phyloP scores from a whole-genome alignment of 208 protist genomes.

The Trypanosoma congolense region DNA sequence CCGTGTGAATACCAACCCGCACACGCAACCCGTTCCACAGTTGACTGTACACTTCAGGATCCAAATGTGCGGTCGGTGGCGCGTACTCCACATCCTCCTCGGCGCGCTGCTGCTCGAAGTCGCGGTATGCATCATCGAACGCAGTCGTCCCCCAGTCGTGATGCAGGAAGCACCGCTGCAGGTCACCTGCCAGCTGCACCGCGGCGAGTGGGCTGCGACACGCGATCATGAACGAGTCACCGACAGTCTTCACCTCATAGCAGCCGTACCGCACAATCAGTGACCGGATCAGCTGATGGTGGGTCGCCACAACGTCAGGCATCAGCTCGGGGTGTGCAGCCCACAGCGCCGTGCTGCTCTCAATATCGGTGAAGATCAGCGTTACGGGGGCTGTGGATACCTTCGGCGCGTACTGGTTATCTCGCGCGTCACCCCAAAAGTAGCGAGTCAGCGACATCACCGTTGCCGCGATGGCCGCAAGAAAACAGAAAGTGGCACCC shows the following conservation, averaged over 20 bases:
- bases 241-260: background rate
- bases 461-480: background rate
- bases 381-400: slow-evolving; percentile 27
- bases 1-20: background rate
- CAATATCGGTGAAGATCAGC: slow-evolving; percentile 67
- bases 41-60: background rate
- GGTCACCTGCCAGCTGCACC: background rate
- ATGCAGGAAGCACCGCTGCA: slow-evolving; percentile 16
- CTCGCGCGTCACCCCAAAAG: background rate
- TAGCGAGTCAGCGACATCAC: background rate
- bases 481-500: background rate
- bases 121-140: slow-evolving; percentile 32
- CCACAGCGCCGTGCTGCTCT: slow-evolving; percentile 73
- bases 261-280: slow-evolving; percentile 42
- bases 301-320: slow-evolving; percentile 43
- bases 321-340: slow-evolving; percentile 43
- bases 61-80: background rate
- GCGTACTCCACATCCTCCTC: background rate
- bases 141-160: slow-evolving; percentile 36
- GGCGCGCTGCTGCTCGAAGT: slow-evolving; percentile 1
- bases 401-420: slow-evolving; percentile 22
- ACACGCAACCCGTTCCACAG: background rate
- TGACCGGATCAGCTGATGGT: slow-evolving; percentile 53
- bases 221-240: background rate
- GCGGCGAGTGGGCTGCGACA: slow-evolving; percentile 28